These are phyloP conservation scores for Camellia granthamiana DNA, from an alignment of 148 eudicot species.

Conservation along the genomic window DNA sequence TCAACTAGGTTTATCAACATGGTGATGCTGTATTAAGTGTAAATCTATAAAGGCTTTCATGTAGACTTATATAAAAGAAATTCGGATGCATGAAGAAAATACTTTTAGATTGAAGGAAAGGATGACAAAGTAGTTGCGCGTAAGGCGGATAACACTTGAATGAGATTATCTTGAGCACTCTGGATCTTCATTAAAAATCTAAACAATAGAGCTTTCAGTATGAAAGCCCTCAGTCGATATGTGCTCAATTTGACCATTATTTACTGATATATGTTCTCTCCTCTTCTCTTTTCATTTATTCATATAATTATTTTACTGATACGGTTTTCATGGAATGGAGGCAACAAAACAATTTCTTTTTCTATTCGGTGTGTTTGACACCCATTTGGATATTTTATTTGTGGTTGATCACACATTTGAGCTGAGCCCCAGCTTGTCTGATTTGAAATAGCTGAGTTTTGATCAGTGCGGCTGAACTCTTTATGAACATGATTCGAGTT, in stretches of 20 bases:
- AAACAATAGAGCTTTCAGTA: no score
- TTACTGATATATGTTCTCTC: background rate
- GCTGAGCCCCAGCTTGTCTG: background rate
- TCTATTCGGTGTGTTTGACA: background rate
- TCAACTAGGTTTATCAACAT: background rate
- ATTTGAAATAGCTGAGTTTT: background rate
- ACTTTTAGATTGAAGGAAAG: no score
- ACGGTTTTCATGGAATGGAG: background rate
- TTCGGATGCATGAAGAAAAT: no score
- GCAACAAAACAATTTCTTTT: background rate
- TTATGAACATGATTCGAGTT: background rate
- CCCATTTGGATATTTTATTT: no score
- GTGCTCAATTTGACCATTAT: background rate
- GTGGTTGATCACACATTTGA: no score
- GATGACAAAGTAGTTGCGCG: no score
- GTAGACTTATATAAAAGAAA: no score
- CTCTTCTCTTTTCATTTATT: background rate
- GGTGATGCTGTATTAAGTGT: background rate
- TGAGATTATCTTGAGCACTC: no score
- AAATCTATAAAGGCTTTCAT: background rate
- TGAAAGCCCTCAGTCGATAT: no score
- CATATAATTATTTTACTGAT: background rate
- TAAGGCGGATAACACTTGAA: no score
- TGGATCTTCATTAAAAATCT: no score
- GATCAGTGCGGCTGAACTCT: background rate